These are phyloP conservation scores for Trichaptum fuscoviolaceum DNA, from an alignment of 768 basidiomycete species.

Conservation along the genomic window DNA sequence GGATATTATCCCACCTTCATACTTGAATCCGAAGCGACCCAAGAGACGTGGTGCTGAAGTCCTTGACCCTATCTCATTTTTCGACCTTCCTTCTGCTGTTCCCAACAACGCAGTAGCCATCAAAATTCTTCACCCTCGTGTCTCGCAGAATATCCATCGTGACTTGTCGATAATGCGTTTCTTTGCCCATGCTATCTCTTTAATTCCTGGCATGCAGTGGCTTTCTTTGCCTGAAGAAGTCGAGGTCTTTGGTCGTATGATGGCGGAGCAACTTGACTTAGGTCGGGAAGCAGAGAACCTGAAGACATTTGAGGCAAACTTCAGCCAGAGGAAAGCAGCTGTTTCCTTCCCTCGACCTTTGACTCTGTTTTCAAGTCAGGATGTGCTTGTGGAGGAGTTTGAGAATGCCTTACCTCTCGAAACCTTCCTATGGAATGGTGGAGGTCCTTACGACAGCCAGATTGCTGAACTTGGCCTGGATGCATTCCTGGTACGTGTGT, in stretches of 20 bases:
- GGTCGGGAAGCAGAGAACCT: constrained; percentile 88
- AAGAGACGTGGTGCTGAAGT: constrained; percentile 40
- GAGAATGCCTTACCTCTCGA: constrained; percentile 91
- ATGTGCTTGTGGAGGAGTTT: constrained; percentile 88
- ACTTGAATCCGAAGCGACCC: constrained; percentile 68
- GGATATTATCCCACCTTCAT: constrained; percentile 80
- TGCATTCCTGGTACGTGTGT: constrained; percentile 76
- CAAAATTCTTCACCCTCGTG: constrained; percentile 91
- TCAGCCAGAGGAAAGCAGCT: constrained; percentile 69
- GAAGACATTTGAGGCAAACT: constrained; percentile 79
- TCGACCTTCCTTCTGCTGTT: constrained; percentile 60
- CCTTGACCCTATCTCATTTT: constrained; percentile 43
- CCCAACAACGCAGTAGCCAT: constrained; percentile 89
- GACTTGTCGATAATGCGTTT: constrained; percentile 95
- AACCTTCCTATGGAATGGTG: constrained; percentile 80
- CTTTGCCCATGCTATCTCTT: constrained; percentile 73
- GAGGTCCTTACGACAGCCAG: constrained; percentile 84
- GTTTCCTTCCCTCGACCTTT: constrained; percentile 90
- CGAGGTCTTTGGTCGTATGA: constrained; percentile 90
- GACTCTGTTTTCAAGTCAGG: constrained; percentile 70
- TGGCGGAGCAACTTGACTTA: constrained; percentile 91
- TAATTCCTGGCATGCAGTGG: constrained; percentile 94
- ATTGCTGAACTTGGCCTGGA: constrained; percentile 92
- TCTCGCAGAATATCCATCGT: constrained; percentile 73
- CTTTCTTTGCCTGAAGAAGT: constrained; percentile 95